Evolutionary conservation across 31 red algal species (phyloP), one percentile per base, ranked within the genome.

Genomic region (Porphyra umbilicalis): DNA sequence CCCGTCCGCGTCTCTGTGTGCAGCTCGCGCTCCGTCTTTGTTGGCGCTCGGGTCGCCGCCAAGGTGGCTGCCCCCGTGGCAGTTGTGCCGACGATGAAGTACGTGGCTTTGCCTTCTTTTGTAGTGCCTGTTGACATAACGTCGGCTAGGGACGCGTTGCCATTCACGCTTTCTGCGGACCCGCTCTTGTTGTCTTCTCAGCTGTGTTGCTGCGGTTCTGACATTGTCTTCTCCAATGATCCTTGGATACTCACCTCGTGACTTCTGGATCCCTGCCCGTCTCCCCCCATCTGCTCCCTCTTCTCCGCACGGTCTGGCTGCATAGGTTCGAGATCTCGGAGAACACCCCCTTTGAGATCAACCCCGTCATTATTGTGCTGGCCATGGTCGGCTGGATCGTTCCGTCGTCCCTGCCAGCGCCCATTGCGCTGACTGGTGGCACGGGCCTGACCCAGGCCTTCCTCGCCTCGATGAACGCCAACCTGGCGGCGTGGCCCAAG

Each of bases 391-490:
- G 90, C 29, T 98, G 96, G 96, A 83, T 93, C 39, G 81, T 93
- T 2, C 90, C 90, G 29, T 93, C 96, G 6, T 93, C 93, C 10
- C 76, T 98, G 42, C 96, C 96, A 9, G 77, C 96, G 9, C 77
- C 75, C 84, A 98, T 98, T 83, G 93, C 96, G 36, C 84, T 98
- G 31, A 83, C 86, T 16, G 76, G 87, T 20, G 96, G 96, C 34
- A 95, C 88, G 68, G 96, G 96, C 30, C 85, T 98, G 14, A 88
- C 87, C 18, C 96, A 95, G 89, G 96, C 96, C 13, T 98, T 95
- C 83, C 86, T 95, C 80, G 81, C 93, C 57, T 98, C 96, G 67
- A 95, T 98, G 38, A 81, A 91, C 44, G 83, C 79, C 11, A 92
- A 95, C 83, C 76, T 98, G 31, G 91, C 92, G 36, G 67, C 67